Base-by-base conservation (phyloP, 179 eudicot species). In the Nepenthes alata region DNA sequence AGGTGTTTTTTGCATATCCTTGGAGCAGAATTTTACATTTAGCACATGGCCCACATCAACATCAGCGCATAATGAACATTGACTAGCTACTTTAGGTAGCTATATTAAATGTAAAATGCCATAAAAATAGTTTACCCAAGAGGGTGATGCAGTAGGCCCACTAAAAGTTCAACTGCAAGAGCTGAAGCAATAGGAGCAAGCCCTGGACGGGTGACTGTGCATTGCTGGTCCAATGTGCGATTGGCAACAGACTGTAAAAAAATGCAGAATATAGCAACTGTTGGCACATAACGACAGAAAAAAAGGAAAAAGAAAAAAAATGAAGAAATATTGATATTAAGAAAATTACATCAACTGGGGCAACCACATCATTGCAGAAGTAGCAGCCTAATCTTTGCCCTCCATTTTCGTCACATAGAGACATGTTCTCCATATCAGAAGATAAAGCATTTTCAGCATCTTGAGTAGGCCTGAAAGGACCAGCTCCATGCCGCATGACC, bases 171-270 rank as follows among this genome's bases (percentile, higher is more conserved):
- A 69, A 93, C 98, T 55, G 95, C 96, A 73, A 93, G 90, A 4
- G 96, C 80, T 4, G 98, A 93, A 52, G 98, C 98, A 75, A 93
- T 85, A 56, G 98, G 95, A 66, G 98, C 95, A 73, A 89, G 93
- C 53, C 98, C 98, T 36, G 98, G 98, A 59, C 98, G 96, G 58
- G 98, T 93, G 63, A 93, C 98, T 9, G 98, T 93, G 73, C 98
- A 93, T 64, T 93, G 98, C 81, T 93, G 98, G 75, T 93, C 98
- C 68, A 93, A 67, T 34, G 98, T 86, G 64, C 98, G 98, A 62
- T 93, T 93, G 48, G 93, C 66, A 61, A 95, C 89, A 61, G 98
- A 93, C 98, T 93, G 88, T 71, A 71, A 3, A 72, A 64, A 25
- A 25, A 25, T 25, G 25, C 25, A 25, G 25, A 25, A 25, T 25